These are phyloP conservation scores for Schwanniomyces yamadae DNA, from an alignment of 805 yeast species.

Conservation along the genomic window DNA sequence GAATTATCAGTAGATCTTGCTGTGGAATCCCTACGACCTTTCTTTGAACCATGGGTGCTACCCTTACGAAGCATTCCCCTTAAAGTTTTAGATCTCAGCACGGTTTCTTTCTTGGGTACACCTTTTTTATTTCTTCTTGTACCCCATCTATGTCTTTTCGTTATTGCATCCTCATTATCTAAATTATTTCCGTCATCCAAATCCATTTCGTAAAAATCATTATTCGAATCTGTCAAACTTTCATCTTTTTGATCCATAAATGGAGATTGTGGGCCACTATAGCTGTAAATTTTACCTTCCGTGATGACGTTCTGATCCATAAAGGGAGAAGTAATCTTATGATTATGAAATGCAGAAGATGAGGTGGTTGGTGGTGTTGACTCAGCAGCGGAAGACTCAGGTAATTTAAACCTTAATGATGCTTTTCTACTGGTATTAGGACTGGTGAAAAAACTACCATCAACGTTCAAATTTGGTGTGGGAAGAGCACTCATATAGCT, in stretches of 20 bases:
- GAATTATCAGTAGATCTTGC: slow-evolving; percentile 23
- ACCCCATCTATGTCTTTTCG: slow-evolving; percentile 87
- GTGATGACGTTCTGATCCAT: slow-evolving; percentile 22
- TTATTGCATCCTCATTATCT: slow-evolving; percentile 46
- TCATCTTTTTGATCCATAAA: slow-evolving; percentile 13
- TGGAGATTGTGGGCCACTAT: slow-evolving; percentile 29
- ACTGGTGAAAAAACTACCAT: slow-evolving; percentile 7
- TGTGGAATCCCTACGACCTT: slow-evolving; percentile 15
- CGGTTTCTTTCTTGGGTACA: slow-evolving; percentile 47
- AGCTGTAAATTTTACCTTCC: slow-evolving; percentile 25
- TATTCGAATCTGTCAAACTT: slow-evolving; percentile 6
- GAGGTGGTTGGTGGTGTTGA: slow-evolving; percentile 12
- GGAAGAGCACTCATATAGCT: slow-evolving; percentile 21
- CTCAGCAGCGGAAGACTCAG: slow-evolving; percentile 14
- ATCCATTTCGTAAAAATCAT: slow-evolving; percentile 17
- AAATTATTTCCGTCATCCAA: slow-evolving; percentile 9
- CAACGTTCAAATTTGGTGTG: slow-evolving; percentile 22
- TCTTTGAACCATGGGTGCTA: slow-evolving; percentile 6
- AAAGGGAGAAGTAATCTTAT: slow-evolving; percentile 27
- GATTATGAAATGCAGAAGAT: slow-evolving; percentile 1
- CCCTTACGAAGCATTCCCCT: slow-evolving; percentile 41
- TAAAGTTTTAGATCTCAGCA: slow-evolving; percentile 60
- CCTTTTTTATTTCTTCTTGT: slow-evolving; percentile 79
- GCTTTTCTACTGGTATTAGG: slow-evolving; percentile 15
- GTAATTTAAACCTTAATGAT: slow-evolving; percentile 32